Evolutionary conservation across 495 filamentous ascomycete genomes (phyloP).

Genomic region (Penicillium bialowiezense): DNA sequence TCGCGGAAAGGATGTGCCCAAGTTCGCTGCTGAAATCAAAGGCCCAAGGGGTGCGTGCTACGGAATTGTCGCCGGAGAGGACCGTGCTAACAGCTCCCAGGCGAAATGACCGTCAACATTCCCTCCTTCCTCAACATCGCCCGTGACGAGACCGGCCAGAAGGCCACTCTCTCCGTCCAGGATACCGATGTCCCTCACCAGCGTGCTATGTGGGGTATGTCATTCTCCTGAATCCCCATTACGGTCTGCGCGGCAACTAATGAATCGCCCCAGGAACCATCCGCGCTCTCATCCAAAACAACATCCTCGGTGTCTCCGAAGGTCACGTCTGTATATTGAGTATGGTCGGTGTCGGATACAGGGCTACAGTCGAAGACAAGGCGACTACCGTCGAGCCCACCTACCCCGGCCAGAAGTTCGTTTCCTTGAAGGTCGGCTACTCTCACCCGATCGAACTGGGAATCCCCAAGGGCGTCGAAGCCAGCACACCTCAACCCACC

Average conservation of each 20-base stretch:
- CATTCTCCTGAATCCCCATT: not conserved
- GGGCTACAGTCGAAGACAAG: constrained; percentile 74
- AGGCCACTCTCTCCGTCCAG: constrained; percentile 63
- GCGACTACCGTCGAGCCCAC: constrained; percentile 64
- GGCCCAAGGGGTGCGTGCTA: constrained; percentile 68
- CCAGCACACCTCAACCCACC: constrained; percentile 89
- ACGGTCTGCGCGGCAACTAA: constrained; percentile 7
- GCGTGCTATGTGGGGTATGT: constrained; percentile 95
- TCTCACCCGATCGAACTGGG: constrained; percentile 90
- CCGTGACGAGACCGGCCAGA: constrained; percentile 56
- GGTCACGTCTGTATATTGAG: constrained; percentile 90
- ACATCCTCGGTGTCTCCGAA: constrained; percentile 91
- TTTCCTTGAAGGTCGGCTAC: constrained; percentile 91
- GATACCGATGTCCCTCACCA: constrained; percentile 66
- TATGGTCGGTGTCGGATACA: constrained; percentile 94
- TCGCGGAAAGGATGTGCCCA: constrained; percentile 51
- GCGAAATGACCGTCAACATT: constrained; percentile 67
- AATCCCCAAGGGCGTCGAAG: constrained; percentile 78
- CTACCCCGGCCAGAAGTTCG: constrained; percentile 81
- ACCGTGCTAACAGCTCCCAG: constrained; percentile 30
- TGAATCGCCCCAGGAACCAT: constrained; percentile 63
- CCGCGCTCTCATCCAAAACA: constrained; percentile 83
- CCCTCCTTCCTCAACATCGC: constrained; percentile 71
- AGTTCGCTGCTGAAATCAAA: constrained; percentile 60
- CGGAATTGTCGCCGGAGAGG: not conserved